Evolutionary conservation across 192 early-diverging fungal genomes (phyloP).

Genomic region (Backusella tarrabulga): DNA sequence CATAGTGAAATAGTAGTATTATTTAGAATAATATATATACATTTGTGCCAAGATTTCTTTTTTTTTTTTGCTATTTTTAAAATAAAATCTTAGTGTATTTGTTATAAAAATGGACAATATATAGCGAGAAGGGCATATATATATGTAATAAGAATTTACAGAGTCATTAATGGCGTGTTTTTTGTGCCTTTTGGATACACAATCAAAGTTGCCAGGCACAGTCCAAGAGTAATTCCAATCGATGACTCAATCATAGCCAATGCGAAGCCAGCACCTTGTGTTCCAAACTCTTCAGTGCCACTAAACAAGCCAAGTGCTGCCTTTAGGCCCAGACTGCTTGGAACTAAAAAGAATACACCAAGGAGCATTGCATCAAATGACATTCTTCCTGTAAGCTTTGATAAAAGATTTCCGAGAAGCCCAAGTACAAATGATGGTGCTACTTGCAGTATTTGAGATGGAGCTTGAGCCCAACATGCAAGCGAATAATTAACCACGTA

Average conservation of each 20-base stretch:
- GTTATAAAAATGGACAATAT: neutral
- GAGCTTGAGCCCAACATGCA: constrained; percentile 46
- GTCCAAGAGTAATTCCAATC: constrained; percentile 57
- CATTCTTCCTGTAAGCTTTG: constrained; percentile 68
- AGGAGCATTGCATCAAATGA: constrained; percentile 82
- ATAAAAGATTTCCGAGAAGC: constrained; percentile 72
- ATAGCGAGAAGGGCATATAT: neutral
- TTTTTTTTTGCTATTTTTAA: neutral
- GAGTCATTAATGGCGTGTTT: constrained; percentile 42
- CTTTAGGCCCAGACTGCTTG: constrained; percentile 33
- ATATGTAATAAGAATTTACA: neutral
- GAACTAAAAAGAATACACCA: constrained; percentile 54
- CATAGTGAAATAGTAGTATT: neutral
- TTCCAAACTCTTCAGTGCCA: constrained; percentile 3
- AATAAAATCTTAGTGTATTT: neutral
- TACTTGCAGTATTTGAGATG: constrained; percentile 60
- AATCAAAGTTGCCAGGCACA: constrained; percentile 65
- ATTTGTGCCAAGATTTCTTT: neutral
- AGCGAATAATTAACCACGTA: constrained; percentile 62
- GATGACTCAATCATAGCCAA: constrained; percentile 43
- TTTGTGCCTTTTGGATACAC: constrained; percentile 51
- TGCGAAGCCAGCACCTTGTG: constrained; percentile 45
- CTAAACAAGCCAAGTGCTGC: constrained; percentile 29
- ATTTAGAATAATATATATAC: neutral
- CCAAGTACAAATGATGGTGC: constrained; percentile 79